Evolutionary conservation across 805 yeast genomes (phyloP), one percentile per base, ranked within the genome.

Genomic region (Wickerhamomyces rabaulensis): DNA sequence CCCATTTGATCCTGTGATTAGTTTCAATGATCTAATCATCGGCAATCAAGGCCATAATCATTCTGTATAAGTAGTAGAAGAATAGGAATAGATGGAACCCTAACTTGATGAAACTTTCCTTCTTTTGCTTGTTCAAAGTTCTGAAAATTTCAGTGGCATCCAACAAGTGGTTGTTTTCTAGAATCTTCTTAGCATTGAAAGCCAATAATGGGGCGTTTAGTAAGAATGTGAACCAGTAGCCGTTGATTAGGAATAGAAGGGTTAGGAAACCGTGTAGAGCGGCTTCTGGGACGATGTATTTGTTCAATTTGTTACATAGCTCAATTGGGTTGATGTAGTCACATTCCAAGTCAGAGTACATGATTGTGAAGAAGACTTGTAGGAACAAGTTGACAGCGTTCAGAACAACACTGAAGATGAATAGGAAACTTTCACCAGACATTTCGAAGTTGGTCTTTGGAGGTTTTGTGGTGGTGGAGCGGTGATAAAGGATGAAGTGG

Each of bases 131-230:
- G 58, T 88, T 79, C 62, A 92, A 78, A 38, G 97, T 91, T 74
- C 98, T 81, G 72, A 94, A 94, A 61, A 92, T 94, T 68, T 92
- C 97, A 39, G 99, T 92, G 49, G 98, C 98, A 67, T 94, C 99
- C 66, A 91, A 80, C 53, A 87, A 72, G 65, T 92, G 91, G 65
- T 83, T 82, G 68, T 88, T 89, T 58, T 79, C 80, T 66, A 83
- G 69, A 61, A 88, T 79, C 67, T 87, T 87, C 73, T 85, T 84
- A 49, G 73, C 81, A 65, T 94, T 94, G 75, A 75, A 94, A 25
- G 90, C 94, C 45, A 87, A 69, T 52, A 94, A 73, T 41, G 98
- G 97, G 54, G 82, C 70, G 68, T 88, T 88, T 62, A 94, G 66
- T 60, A 91, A 69, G 67, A 92, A 84, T 20, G 89, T 81, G 64